These are phyloP conservation scores for Echium plantagineum DNA, from an alignment of 257 asterid species.

Conservation along the genomic window DNA sequence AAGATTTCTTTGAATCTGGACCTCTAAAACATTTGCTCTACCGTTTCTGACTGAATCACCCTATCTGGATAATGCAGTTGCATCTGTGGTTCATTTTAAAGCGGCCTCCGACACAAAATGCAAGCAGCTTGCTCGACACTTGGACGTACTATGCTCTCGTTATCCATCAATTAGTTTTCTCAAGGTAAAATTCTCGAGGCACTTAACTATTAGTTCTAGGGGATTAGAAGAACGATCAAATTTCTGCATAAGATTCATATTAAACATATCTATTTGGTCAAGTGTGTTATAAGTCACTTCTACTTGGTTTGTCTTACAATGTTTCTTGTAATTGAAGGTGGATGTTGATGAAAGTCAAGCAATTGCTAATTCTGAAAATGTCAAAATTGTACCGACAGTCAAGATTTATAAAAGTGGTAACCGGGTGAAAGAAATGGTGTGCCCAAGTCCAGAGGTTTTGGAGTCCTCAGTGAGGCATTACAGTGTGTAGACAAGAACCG, in stretches of 20 bases:
- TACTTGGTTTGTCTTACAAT: neutral
- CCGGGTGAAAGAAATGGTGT: constrained; percentile 43
- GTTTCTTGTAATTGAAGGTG: constrained; percentile 28
- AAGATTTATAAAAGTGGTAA: constrained; percentile 45
- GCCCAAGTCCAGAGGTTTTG: constrained; percentile 42
- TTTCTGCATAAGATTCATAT: no score
- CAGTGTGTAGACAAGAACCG: neutral
- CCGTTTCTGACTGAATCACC: constrained; percentile 1
- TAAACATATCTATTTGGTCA: no score
- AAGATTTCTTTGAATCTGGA: constrained; percentile 5
- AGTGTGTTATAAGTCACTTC: no score
- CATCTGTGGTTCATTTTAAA: constrained; percentile 62
- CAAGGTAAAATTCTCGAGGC: constrained; percentile 7
- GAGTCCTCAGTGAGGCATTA: constrained; percentile 34
- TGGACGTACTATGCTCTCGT: constrained; percentile 10
- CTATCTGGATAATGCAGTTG: constrained; percentile 39
- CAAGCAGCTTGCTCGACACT: constrained; percentile 15
- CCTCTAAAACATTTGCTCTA: neutral
- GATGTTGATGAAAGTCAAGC: constrained; percentile 38
- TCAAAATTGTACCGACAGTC: constrained; percentile 40
- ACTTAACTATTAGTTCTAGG: neutral
- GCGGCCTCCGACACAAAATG: constrained; percentile 19
- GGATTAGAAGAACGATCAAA: no score
- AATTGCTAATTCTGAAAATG: constrained; percentile 44
- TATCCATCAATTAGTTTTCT: constrained; percentile 23